phyloP scores from a whole-genome alignment of 345 rosid genomes.

The Punica granatum region DNA sequence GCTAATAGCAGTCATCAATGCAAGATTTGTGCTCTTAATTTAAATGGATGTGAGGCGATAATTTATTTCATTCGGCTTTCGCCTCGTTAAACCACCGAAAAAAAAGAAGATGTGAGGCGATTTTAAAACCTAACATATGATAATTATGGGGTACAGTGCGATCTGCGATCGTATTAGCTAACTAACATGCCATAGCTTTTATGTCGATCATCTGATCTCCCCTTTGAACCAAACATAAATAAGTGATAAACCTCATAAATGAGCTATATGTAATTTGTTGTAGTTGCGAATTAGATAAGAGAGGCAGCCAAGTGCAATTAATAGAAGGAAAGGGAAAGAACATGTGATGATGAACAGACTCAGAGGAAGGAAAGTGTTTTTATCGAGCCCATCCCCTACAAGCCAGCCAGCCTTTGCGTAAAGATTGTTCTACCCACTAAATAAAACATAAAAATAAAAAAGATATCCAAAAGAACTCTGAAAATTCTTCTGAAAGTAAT shows the following conservation, averaged over 20 bases:
- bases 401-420: conserved; percentile 20
- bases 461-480: background rate
- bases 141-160: background rate
- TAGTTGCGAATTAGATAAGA: background rate
- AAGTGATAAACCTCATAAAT: background rate
- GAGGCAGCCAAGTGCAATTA: background rate
- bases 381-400: conserved; percentile 23
- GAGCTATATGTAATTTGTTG: background rate
- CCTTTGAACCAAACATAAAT: background rate
- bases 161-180: too few species aligned
- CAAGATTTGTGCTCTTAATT: too few species aligned
- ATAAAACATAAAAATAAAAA: background rate
- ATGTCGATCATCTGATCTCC: background rate
- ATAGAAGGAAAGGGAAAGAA: background rate
- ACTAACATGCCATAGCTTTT: background rate
- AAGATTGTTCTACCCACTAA: background rate
- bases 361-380: conserved; percentile 15
- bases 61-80: too few species aligned
- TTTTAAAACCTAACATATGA: background rate
- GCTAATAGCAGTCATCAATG: too few species aligned
- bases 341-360: background rate
- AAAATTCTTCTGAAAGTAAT: conserved; percentile 4
- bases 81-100: too few species aligned
- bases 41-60: too few species aligned
- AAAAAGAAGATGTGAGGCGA: too few species aligned